phyloP scores from a whole-genome alignment of 75 land plant genomes.

The Picea glauca region DNA sequence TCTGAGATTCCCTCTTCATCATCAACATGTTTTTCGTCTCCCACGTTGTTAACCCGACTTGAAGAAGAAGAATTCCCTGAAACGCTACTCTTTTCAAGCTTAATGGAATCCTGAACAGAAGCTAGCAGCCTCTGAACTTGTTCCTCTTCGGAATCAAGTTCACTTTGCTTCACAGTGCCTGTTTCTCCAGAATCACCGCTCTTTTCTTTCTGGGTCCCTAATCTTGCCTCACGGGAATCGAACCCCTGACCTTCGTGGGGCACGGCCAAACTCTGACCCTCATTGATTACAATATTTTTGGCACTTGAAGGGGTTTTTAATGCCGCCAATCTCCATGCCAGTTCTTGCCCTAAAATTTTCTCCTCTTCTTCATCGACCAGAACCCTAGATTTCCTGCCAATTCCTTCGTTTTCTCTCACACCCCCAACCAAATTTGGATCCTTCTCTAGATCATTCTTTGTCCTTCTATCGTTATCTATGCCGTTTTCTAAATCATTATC shows the following conservation, averaged over 20 bases:
- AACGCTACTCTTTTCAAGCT: neutral
- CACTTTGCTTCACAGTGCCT: neutral
- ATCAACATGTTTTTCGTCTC: neutral
- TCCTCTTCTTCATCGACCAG: slow-evolving; percentile 8
- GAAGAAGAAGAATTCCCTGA: neutral
- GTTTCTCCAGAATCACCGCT: neutral
- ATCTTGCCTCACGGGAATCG: neutral
- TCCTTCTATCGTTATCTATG: neutral
- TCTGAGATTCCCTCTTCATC: slow-evolving; percentile 4
- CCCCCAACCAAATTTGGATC: neutral
- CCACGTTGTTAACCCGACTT: neutral
- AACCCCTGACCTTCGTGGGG: neutral
- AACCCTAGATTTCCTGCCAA: neutral
- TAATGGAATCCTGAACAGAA: slow-evolving; percentile 4
- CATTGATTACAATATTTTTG: neutral
- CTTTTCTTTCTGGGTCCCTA: neutral
- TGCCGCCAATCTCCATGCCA: slow-evolving; percentile 7
- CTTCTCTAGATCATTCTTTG: neutral
- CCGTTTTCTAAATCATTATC: neutral
- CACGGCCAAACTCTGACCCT: neutral
- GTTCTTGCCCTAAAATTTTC: slow-evolving; percentile 1
- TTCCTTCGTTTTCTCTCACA: neutral
- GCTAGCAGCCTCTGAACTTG: neutral
- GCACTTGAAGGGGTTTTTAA: neutral
- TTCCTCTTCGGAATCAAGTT: slow-evolving; percentile 5